A percentile compares a stretch with the other conserved stretches of the same genome.
These are phyloP conservation scores for Huntiella moniliformis DNA, from an alignment of 2,329 filamentous ascomycete species.

Conservation along the genomic window DNA sequence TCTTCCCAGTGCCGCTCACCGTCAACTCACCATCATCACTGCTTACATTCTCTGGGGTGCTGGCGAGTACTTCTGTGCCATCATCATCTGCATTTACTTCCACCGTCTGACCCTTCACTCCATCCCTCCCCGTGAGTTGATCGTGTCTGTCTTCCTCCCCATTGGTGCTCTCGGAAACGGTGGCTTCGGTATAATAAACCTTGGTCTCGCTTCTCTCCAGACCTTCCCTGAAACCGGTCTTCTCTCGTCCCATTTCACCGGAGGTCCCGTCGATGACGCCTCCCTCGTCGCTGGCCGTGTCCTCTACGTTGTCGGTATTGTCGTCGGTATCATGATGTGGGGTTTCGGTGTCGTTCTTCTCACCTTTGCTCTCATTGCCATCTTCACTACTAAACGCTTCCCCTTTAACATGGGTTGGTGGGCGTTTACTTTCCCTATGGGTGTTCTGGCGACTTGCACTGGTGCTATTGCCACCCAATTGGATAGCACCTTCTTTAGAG, in stretches of 20 bases:
- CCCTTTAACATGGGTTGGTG: constrained; percentile 31
- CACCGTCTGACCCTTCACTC: constrained; percentile 48
- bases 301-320: constrained; percentile 40
- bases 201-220: constrained; percentile 28
- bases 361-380: constrained; percentile 24
- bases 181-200: constrained; percentile 36
- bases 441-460: constrained; percentile 25
- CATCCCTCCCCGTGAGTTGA: constrained; percentile 45
- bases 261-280: constrained; percentile 3
- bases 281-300: constrained; percentile 24
- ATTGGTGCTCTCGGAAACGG: constrained; percentile 49
- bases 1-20: constrained; percentile 36
- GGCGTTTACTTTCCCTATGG: constrained; percentile 29
- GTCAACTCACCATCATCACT: constrained; percentile 41
- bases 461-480: constrained; percentile 23
- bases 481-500: constrained; percentile 25
- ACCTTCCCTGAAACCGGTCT: constrained; percentile 22
- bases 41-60: constrained; percentile 53
- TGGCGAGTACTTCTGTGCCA: constrained; percentile 37
- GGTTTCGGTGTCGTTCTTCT: constrained; percentile 27
- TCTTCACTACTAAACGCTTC: constrained; percentile 22
- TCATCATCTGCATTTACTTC: constrained; percentile 51
- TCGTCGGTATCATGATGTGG: constrained; percentile 25
- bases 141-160: constrained; percentile 49
- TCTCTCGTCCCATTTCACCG: constrained; percentile 20